Base-by-base conservation (phyloP, 2,329 filamentous ascomycete genomes). In the Exophiala sp. region DNA sequence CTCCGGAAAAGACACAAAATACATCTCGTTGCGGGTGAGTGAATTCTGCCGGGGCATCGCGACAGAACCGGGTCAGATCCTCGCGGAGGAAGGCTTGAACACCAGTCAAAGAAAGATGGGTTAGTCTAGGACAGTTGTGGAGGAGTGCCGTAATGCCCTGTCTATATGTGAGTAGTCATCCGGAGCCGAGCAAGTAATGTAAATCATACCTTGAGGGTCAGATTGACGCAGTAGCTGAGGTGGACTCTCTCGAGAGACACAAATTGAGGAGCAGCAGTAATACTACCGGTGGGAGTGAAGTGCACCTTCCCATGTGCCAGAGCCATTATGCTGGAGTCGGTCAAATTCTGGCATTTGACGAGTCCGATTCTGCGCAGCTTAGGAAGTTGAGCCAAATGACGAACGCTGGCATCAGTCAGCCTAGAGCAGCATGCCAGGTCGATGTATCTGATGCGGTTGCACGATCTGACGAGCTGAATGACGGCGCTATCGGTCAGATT, bases 1-100 rank as follows among this genome's bases (percentile, higher is more conserved):
- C 78, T 4, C 93, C 91, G 1, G 90, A 96, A 68, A 98, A 98
- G 46, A 98, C 93, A 64, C 93, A 98, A 66, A 98, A 98, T 6
- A 97, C 88, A 45, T 91, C 85, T 56, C 93, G 82, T 67, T 98
- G 93, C 64, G 96, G 89, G 40, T 91, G 86, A 14, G 90, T 97
- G 66, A 98, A 98, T 68, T 97, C 93, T 52, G 78, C 70, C 30
- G 93, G 93, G 1, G 93, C 88, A 60, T 86, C 83, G 55, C 93
- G 82, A 65, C 93, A 97, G 66, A 88, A 97, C 4, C 77, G 74
- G 46, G 88, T 85, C 23, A 97, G 78, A 59, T 96, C 90, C 48
- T 88, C 82, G 45, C 86, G 80, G 24, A 95, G 77, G 65, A 98
- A 98, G 1, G 88, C 88, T 62, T 87, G 84, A 2, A 98, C 90